phyloP scores from a whole-genome alignment of 257 asterid genomes.

The Solanum ossicruentum region DNA sequence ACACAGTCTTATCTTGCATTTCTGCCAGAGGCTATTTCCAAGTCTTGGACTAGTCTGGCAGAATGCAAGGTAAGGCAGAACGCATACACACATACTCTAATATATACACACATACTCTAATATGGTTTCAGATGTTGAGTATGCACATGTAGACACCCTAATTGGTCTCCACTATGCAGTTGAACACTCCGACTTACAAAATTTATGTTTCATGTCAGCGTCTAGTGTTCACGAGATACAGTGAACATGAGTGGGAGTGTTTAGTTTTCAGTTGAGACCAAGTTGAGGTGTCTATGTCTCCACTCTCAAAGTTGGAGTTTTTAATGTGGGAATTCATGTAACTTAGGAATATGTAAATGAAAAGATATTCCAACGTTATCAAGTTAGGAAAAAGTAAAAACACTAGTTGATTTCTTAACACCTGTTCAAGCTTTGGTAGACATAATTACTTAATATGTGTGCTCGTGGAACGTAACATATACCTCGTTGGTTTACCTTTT shows the following conservation, averaged over 20 bases:
- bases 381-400: background rate
- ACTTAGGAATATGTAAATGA: background rate
- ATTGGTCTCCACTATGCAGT: background rate
- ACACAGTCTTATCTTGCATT: no score
- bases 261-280: fast-evolving
- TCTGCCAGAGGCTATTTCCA: no score
- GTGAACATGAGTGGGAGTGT: background rate
- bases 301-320: background rate
- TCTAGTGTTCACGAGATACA: background rate
- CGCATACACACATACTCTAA: no score
- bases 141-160: background rate
- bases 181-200: background rate
- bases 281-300: background rate
- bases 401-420: no score
- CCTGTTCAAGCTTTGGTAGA: background rate
- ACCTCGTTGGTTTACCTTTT: background rate
- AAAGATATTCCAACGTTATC: background rate
- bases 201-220: background rate
- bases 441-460: background rate
- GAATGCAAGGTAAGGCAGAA: no score
- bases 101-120: no score
- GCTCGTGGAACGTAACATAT: background rate
- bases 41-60: no score
- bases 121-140: background rate
- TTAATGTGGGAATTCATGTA: background rate